Evolutionary conservation across 768 basidiomycete genomes (phyloP), one percentile per base, ranked within the genome.

Genomic region (Asterophora parasitica): DNA sequence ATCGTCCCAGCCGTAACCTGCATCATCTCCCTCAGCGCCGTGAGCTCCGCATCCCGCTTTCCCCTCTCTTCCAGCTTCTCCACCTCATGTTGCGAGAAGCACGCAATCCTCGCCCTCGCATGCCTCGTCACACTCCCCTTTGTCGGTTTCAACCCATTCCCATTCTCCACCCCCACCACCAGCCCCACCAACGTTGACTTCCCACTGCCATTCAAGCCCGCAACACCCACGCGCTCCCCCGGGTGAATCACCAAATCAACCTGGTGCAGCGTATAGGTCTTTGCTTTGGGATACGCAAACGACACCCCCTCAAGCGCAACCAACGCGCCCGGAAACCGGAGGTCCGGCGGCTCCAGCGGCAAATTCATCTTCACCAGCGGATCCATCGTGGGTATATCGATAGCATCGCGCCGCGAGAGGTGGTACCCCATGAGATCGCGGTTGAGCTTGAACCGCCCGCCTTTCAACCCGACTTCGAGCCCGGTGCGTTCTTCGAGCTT

Each of bases 81-180:
- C 11, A 85, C 81, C 0, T 74, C 71, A 57, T 82, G 78, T 55
- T 86, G 83, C 0, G 73, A 74, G 56, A 79, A 86, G 62, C 81
- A 81, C 1, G 78, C 80, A 31, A 85, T 75, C 15, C 68, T 69
- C 26, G 77, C 65, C 4, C 71, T 65, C 4, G 81, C 74, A 60
- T 85, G 83, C 26, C 70, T 69, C 26, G 64, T 68, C 8, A 83
- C 70, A 23, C 61, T 72, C 7, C 83, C 83, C 4, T 56, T 58
- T 6, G 64, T 67, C 0, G 79, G 75, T 19, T 61, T 57, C 16
- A 78, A 60, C 4, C 48, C 52, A n/a, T n/a, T n/a, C 17, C 45
- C 44, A 36, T 47, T 31, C 15, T 38, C 48, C 4, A 33, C 28
- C 9, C 50, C 55, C 27, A 44, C 49, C n/a, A 53, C 48, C 43